Percentiles rank a stretch among this genome's conserved stretches.
These are phyloP conservation scores for Coniochaeta prunicola DNA, from an alignment of 2,329 filamentous ascomycete genomes.

Conservation along the genomic window DNA sequence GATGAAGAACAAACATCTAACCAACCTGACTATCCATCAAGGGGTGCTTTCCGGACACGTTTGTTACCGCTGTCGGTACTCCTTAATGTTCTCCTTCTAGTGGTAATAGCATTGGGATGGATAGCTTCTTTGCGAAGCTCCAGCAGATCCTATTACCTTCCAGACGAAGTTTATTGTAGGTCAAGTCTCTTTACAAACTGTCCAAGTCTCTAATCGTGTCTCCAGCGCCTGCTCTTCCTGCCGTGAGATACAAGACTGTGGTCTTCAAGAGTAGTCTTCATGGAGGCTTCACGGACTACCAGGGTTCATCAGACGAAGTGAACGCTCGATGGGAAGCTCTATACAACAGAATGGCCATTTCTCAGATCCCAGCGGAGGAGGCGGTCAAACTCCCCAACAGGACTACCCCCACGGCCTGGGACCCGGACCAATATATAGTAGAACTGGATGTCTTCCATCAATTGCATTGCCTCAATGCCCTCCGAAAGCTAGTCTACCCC, in stretches of 20 bases:
- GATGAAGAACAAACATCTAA: not conserved
- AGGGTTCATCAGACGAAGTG: not conserved
- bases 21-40: not conserved
- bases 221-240: not conserved
- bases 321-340: not conserved
- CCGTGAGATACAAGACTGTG: not conserved
- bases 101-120: not conserved
- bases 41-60: not conserved
- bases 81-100: not conserved
- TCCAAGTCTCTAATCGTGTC: not conserved
- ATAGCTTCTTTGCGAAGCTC: not conserved
- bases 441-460: not conserved
- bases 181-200: not conserved
- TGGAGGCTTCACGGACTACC: not conserved
- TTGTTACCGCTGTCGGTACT: not conserved
- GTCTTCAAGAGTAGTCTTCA: not conserved
- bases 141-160: not conserved
- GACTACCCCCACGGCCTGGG: not conserved
- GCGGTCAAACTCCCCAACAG: not conserved
- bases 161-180: not conserved
- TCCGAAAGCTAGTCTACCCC: not conserved
- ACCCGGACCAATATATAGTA: not conserved
- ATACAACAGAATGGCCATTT: not conserved
- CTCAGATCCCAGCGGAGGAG: not conserved
- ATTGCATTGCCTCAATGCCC: not conserved